Evolutionary conservation across 345 rosid genomes (phyloP), one percentile per base, ranked within the genome.

Genomic region (Salix brachista): DNA sequence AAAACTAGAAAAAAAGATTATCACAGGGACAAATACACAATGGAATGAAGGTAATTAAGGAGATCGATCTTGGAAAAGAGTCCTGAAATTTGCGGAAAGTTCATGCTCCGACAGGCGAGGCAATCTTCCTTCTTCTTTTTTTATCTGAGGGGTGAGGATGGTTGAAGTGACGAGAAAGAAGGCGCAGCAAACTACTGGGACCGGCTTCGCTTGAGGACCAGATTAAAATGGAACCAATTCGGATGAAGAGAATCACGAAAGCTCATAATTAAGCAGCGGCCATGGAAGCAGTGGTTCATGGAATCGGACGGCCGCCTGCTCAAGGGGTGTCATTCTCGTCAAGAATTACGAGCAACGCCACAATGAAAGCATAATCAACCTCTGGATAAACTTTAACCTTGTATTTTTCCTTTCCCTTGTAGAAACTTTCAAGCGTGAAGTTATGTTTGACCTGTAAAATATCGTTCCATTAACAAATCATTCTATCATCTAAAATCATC

Each of bases 341-440:
- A 44, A 91, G 79, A 69, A 89, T 85, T 8, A 91, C 91, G 28
- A 90, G 78, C 72, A 91, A 82, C 75, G 96, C 91, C 36, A 86
- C 78, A 72, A 91, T 87, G 74, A 91, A 90, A 5, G 94, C 92
- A 77, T 90, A 91, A 70, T 91, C 96, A 68, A 91, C 96, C 79
- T 91, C 94, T 58, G 96, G 96, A 80, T 84, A 82, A 25, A 91
- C 87, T 67, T 80, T 89, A 13, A 91, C 88, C 11, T 48, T 83
- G 83, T 86, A 91, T 50, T 65, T 87, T 62, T 91, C 90, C 84
- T 82, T 89, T 1, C 94, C 96, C 79, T 80, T 90, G 80, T 85
- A 88, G 81, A 89, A 86, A 75, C 91, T 91, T 60, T 85, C 90
- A 87, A 87, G 84, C 44, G 91, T 82, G 81, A 76, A 89, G 58